Percentiles rank a stretch among this genome's conserved stretches.
These are phyloP conservation scores for Phytopythium oedochilum DNA, from an alignment of 352 stramenopile species.

Conservation along the genomic window DNA sequence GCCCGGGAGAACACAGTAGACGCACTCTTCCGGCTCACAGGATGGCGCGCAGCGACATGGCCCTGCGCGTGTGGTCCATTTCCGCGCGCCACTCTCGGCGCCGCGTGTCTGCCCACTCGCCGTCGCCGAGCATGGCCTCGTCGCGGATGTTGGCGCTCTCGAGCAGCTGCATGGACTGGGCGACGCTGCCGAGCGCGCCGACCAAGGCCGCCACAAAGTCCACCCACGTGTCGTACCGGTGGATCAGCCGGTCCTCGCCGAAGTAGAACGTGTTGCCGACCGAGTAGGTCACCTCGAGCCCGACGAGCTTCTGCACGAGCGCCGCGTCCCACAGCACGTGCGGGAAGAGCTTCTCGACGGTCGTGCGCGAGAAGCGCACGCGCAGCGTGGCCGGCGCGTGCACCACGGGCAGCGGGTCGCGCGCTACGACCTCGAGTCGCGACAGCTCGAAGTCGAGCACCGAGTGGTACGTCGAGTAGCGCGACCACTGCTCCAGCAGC, in stretches of 20 bases:
- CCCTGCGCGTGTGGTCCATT: constrained; percentile 2
- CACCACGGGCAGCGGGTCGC: constrained; percentile 35
- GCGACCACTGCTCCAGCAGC: constrained; percentile 56
- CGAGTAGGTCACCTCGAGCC: constrained; percentile 40
- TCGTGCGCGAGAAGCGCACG: constrained; percentile 51
- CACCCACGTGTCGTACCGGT: constrained; percentile 53
- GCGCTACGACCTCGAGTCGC: constrained; percentile 31
- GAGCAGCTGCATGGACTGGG: constrained; percentile 42
- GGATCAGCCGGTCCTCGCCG: constrained; percentile 40
- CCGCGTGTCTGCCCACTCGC: background rate
- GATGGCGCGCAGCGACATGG: constrained; percentile 4
- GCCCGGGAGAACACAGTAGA: too few species aligned
- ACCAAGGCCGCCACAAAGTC: constrained; percentile 51
- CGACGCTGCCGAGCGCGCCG: constrained; percentile 32
- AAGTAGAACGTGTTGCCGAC: constrained; percentile 67
- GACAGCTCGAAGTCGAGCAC: constrained; percentile 46
- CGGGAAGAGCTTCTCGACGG: constrained; percentile 65
- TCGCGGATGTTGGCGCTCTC: constrained; percentile 47
- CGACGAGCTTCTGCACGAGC: constrained; percentile 64
- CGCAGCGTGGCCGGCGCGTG: constrained; percentile 36
- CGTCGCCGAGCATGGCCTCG: constrained; percentile 49
- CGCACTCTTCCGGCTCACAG: background rate
- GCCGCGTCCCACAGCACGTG: constrained; percentile 57
- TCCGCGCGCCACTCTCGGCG: background rate
- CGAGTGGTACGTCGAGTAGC: constrained; percentile 57